Evolutionary conservation across 2,329 filamentous ascomycete species (phyloP).

Genomic region (Magnaporthales sp.): DNA sequence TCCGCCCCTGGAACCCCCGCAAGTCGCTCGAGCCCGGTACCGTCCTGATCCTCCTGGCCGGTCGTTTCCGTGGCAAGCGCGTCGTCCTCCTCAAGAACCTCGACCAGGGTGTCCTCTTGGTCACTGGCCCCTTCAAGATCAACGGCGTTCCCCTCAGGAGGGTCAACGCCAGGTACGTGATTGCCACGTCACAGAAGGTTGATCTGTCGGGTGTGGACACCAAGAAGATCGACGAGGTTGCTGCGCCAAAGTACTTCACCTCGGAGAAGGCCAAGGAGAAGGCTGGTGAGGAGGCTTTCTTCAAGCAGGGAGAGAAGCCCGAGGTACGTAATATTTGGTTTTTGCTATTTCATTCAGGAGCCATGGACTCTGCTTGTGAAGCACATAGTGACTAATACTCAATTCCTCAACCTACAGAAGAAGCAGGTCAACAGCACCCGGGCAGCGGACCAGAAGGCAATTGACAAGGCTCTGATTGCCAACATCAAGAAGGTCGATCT

Average conservation of each 20-base stretch:
- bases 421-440: conserved; percentile 90
- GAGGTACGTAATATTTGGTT: conserved; percentile 59
- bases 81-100: conserved; percentile 98
- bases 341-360: not conserved
- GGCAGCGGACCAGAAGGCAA: conserved; percentile 93
- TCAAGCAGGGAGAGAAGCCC: conserved; percentile 97
- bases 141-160: conserved; percentile 97
- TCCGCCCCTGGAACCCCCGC: conserved; percentile 81
- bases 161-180: conserved; percentile 90
- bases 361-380: not conserved
- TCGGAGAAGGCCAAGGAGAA: conserved; percentile 93
- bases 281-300: conserved; percentile 96
- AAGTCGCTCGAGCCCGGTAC: conserved; percentile 86
- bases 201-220: conserved; percentile 79
- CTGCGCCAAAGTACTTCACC: conserved; percentile 84
- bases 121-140: conserved; percentile 99
- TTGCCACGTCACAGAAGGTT: conserved; percentile 80
- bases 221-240: conserved; percentile 77
- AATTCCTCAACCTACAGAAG: conserved; percentile 55
- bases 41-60: conserved; percentile 97
- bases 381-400: not conserved
- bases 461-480: conserved; percentile 93
- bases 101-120: conserved; percentile 93
- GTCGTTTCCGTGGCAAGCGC: conserved; percentile 99
- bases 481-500: conserved; percentile 98